Conservation (phyloP, 768 basidiomycete species). For the Solioccasus polychromus region DNA sequence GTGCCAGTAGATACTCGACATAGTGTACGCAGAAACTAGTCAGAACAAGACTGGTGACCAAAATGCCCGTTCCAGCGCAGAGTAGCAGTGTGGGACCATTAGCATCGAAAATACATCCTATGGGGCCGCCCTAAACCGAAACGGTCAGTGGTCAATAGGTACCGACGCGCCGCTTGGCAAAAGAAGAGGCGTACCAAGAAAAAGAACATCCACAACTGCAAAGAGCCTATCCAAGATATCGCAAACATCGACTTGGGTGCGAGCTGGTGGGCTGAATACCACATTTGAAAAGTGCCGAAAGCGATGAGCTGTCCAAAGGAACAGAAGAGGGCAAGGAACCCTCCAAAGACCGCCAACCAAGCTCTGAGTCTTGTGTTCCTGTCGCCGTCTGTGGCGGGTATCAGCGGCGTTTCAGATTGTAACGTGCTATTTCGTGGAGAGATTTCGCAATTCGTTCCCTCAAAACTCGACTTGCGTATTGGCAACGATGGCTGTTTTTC, state of each 20-base stretch:
- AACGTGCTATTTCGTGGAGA: slow-evolving; percentile 25
- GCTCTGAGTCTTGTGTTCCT: slow-evolving; percentile 19
- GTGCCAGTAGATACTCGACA: slow-evolving; percentile 60
- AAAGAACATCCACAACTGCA: slow-evolving; percentile 70
- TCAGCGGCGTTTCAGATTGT: slow-evolving; percentile 16
- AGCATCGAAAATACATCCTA: slow-evolving; percentile 58
- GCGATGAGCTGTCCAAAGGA: slow-evolving; percentile 72
- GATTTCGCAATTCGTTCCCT: slow-evolving; percentile 13
- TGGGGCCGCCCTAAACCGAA: slow-evolving; percentile 50
- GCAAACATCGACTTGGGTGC: slow-evolving; percentile 45
- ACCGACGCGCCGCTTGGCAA: too few species aligned
- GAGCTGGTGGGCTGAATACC: slow-evolving; percentile 63
- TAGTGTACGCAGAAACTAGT: slow-evolving; percentile 57
- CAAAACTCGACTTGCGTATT: slow-evolving; percentile 20
- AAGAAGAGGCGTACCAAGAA: slow-evolving; percentile 48
- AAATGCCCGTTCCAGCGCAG: slow-evolving; percentile 46
- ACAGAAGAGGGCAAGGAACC: slow-evolving; percentile 63
- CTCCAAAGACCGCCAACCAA: slow-evolving; percentile 58
- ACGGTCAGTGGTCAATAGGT: too few species aligned
- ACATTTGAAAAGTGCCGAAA: slow-evolving; percentile 70
- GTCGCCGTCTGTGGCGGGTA: slow-evolving; percentile 9
- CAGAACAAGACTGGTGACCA: slow-evolving; percentile 51
- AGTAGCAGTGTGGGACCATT: slow-evolving; percentile 59
- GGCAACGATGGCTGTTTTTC: slow-evolving; percentile 28
- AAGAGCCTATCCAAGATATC: slow-evolving; percentile 69